phyloP scores from a whole-genome alignment of 1,139 yeast species.

The Geotrichum reessii region DNA sequence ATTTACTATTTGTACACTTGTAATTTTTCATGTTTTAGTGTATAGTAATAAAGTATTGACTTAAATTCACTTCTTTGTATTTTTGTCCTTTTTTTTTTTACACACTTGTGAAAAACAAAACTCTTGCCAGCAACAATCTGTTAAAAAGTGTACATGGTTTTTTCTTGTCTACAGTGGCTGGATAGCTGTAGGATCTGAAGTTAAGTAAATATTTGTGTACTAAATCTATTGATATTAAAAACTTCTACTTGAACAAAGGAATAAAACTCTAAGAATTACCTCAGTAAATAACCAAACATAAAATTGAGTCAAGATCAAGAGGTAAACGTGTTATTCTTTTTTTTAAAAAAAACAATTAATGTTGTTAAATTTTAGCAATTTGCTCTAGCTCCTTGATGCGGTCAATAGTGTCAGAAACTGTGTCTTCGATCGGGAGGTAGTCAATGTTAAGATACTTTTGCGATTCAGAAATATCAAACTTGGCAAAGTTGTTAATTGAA shows the following conservation, averaged over 20 bases:
- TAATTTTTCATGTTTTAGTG: too few species aligned
- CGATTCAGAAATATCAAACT: constrained; percentile 22
- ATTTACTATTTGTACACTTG: too few species aligned
- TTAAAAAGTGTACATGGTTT: neutral
- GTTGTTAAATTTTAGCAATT: neutral
- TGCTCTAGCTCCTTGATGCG: constrained; percentile 19
- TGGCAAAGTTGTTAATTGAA: constrained; percentile 2
- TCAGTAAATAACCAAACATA: too few species aligned
- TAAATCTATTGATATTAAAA: neutral
- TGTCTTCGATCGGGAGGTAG: constrained; percentile 25
- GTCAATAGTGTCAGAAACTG: constrained; percentile 22
- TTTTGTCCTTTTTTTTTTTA: too few species aligned
- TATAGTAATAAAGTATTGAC: too few species aligned
- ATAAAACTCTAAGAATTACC: too few species aligned
- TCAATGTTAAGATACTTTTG: constrained; percentile 23
- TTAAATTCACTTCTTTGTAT: too few species aligned
- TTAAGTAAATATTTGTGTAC: neutral
- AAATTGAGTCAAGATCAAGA: too few species aligned
- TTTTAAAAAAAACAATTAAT: neutral
- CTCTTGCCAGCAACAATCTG: neutral
- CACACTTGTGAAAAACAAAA: too few species aligned
- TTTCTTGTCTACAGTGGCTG: neutral
- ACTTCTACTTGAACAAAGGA: neutral
- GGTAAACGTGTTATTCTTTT: too few species aligned
- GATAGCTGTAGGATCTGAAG: neutral